These are phyloP conservation scores for Yamadazyma buinensis DNA, from an alignment of 1,139 yeast species.

Conservation along the genomic window DNA sequence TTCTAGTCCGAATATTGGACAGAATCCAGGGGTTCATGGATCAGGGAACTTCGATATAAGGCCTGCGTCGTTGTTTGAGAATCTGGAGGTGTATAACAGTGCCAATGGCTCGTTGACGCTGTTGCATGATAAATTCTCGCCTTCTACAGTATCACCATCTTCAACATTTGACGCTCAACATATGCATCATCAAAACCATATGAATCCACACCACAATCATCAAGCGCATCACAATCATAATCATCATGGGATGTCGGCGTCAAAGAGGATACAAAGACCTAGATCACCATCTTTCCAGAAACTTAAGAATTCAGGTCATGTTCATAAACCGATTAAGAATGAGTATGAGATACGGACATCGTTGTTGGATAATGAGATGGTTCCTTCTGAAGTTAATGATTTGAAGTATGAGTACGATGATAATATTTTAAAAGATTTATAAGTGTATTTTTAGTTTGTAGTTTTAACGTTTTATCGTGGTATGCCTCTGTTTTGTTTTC, in stretches of 20 bases:
- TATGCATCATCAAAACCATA: neutral
- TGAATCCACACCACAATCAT: neutral
- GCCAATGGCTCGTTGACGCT: slow-evolving; percentile 19
- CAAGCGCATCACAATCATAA: neutral
- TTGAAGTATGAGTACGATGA: slow-evolving; percentile 6
- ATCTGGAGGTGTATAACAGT: slow-evolving; percentile 6
- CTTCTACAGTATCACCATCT: slow-evolving; percentile 15
- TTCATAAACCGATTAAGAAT: slow-evolving; percentile 25
- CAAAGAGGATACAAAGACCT: slow-evolving; percentile 9
- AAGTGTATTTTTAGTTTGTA: too few species aligned
- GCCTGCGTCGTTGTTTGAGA: slow-evolving; percentile 12
- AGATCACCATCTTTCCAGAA: slow-evolving; percentile 19
- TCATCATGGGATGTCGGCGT: too few species aligned
- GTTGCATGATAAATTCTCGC: slow-evolving; percentile 29
- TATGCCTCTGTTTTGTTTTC: too few species aligned
- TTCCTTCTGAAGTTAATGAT: slow-evolving; percentile 3
- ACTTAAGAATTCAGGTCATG: slow-evolving; percentile 26
- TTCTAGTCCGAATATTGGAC: too few species aligned
- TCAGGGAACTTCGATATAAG: slow-evolving; percentile 6
- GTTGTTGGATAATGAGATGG: slow-evolving; percentile 3
- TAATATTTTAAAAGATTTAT: slow-evolving; percentile 4
- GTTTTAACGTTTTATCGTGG: neutral
- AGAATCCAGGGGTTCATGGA: slow-evolving; percentile 8
- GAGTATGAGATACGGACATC: slow-evolving; percentile 3
- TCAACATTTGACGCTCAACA: slow-evolving; percentile 9